These are phyloP conservation scores for Bacterosira constricta DNA, from an alignment of 108 stramenopile species.

Conservation along the genomic window DNA sequence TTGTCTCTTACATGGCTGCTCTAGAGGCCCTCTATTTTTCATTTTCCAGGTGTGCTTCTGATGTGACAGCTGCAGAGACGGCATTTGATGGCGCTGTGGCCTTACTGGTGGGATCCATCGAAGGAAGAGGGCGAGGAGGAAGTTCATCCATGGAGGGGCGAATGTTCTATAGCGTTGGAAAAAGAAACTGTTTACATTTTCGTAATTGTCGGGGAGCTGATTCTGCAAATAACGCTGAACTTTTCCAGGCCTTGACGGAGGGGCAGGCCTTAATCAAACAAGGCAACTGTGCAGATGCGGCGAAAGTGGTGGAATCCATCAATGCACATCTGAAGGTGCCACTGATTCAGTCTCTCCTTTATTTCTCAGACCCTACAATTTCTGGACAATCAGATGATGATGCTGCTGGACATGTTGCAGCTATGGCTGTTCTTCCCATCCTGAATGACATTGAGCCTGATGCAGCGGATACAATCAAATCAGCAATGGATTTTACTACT, in stretches of 20 bases:
- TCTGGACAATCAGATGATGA: slow-evolving; percentile 19
- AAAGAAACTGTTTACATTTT: slow-evolving; percentile 65
- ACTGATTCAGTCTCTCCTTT: slow-evolving; percentile 61
- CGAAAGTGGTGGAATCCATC: slow-evolving; percentile 43
- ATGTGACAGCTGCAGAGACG: slow-evolving; percentile 11
- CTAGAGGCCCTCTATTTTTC: slow-evolving; percentile 67
- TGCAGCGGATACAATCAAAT: slow-evolving; percentile 14
- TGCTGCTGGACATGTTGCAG: slow-evolving; percentile 37
- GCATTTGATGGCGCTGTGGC: slow-evolving; percentile 78
- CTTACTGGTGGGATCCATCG: slow-evolving; percentile 68
- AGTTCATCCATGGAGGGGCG: slow-evolving; percentile 45
- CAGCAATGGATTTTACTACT: slow-evolving; percentile 14
- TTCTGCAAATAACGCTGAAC: slow-evolving; percentile 48
- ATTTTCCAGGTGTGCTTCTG: slow-evolving; percentile 42
- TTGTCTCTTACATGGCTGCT: slow-evolving; percentile 71
- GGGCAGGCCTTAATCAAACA: slow-evolving; percentile 50
- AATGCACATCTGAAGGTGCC: slow-evolving; percentile 38
- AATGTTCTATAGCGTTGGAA: slow-evolving; percentile 63
- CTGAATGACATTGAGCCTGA: slow-evolving; percentile 16
- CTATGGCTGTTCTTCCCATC: slow-evolving; percentile 34
- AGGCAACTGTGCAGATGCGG: slow-evolving; percentile 44
- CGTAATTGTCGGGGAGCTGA: slow-evolving; percentile 57
- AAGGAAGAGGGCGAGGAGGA: slow-evolving; percentile 49
- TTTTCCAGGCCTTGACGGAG: slow-evolving; percentile 49
- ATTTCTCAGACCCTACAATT: slow-evolving; percentile 32